Base-by-base conservation (phyloP, 176 grass and related monocot genomes). In the Phoenix dactylifera region DNA sequence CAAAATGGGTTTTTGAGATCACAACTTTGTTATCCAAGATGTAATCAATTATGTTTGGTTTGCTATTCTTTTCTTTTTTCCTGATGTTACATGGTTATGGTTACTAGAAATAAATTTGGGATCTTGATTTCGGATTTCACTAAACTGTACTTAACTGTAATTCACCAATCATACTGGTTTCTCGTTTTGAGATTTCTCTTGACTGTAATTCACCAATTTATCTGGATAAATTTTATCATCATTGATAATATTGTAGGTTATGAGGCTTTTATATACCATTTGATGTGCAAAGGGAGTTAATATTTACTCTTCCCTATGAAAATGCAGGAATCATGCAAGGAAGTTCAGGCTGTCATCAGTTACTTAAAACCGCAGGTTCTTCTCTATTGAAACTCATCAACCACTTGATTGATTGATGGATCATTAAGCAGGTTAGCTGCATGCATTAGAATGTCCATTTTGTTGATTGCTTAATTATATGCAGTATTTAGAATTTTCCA, bases 321-420 rank as follows among this genome's bases (percentile, higher is more conserved):
- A 17, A 85, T 80, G 52, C 24, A 98, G 93, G 93, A 98, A 57
- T 98, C 93, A 22, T 98, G 84, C 35, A 77, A 77, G 32, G 73
- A 98, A 80, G 93, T 92, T 20, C 79, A 86, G 75, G 81, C 81
- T 0, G 71, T 92, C 62, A 88, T 98, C 79, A 54, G 61, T 59
- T 89, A 74, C 76, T 73, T 98, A 73, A 89, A 92, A 79, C 93
- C 93, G 39, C 79, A 92, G 93, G 93, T 97, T 71, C 58, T 85
- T 83, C 62, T 68, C 72, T 88, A 51, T 76, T 76, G 71, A 66
- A 61, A 58, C 58, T 26, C 55, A 67, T 68, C 49, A 60, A 48
- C 71, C 68, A 5, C 80, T 83, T 77, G 7, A 57, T 52, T 26
- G 59, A 26, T 80, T 30, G 22, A 30, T 83, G 62, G 49, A 78